Evolutionary conservation across 345 rosid genomes (phyloP).

Genomic region (Brassica juncea): DNA sequence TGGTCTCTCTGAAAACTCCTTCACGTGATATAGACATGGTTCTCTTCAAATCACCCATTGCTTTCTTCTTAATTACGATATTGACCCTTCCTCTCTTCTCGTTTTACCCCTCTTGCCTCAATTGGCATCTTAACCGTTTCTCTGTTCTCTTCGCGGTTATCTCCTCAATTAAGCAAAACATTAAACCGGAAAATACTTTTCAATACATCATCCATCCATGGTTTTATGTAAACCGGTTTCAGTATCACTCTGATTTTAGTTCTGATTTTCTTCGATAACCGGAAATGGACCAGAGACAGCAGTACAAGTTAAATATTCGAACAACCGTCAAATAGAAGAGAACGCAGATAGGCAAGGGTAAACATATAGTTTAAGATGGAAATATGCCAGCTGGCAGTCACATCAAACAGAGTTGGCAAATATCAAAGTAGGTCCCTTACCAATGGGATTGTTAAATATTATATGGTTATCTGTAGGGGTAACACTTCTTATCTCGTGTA

Average conservation of each 20-base stretch:
- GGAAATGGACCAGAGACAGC: conserved; percentile 1
- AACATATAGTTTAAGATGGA: neutral
- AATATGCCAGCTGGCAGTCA: conserved; percentile 41
- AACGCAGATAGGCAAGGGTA: neutral
- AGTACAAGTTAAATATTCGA: neutral
- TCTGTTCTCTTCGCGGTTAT: conserved; percentile 3
- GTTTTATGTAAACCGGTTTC: conserved; percentile 2
- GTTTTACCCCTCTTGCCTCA: conserved; percentile 16
- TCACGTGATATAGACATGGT: conserved; percentile 29
- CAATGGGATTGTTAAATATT: conserved; percentile 37
- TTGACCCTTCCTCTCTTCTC: conserved; percentile 12
- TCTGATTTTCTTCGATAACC: neutral
- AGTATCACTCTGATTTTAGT: neutral
- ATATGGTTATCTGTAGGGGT: conserved; percentile 35
- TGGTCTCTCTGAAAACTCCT: conserved; percentile 37
- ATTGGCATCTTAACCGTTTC: conserved; percentile 33
- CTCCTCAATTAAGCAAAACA: too few relatives aligned
- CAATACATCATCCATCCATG: neutral
- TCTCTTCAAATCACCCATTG: neutral
- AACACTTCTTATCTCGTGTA: conserved; percentile 23
- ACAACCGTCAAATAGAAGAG: conserved; percentile 3
- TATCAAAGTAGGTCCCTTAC: conserved; percentile 21
- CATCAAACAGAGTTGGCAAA: conserved; percentile 41
- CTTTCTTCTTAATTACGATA: conserved; percentile 16
- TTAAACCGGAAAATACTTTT: neutral